A percentile compares a stretch with the other conserved stretches of the same genome.
These are phyloP conservation scores for Mortierella sp. DNA, from an alignment of 371 early-diverging fungal species.

Conservation along the genomic window DNA sequence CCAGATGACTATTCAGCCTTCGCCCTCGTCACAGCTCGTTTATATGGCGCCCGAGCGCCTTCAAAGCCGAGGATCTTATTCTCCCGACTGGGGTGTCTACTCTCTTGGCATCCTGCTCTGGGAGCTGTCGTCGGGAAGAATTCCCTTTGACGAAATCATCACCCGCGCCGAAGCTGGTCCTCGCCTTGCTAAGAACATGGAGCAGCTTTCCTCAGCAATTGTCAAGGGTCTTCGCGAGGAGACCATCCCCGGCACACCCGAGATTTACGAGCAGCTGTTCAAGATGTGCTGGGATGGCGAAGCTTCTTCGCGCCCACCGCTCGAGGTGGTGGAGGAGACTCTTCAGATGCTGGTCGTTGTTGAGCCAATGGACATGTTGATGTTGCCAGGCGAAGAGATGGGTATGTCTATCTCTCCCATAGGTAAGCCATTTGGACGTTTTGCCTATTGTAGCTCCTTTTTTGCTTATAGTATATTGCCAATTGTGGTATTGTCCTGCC, in stretches of 20 bases:
- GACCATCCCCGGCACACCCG: slow-evolving; percentile 44
- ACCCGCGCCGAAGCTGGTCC: slow-evolving; percentile 52
- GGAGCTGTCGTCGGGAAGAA: slow-evolving; percentile 50
- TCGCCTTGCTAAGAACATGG: slow-evolving; percentile 49
- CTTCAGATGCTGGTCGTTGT: slow-evolving; percentile 56
- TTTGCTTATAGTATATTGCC: neutral
- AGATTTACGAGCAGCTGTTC: slow-evolving; percentile 56
- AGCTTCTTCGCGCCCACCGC: slow-evolving; percentile 41
- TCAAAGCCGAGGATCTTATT: slow-evolving; percentile 19
- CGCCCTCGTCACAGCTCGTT: slow-evolving; percentile 26
- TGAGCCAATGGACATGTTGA: slow-evolving; percentile 58
- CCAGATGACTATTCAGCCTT: slow-evolving; percentile 53
- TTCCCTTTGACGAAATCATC: slow-evolving; percentile 55
- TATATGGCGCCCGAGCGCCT: slow-evolving; percentile 53
- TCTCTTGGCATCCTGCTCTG: slow-evolving; percentile 51
- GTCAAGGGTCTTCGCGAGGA: slow-evolving; percentile 56
- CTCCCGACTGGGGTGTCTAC: slow-evolving; percentile 52
- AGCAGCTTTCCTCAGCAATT: slow-evolving; percentile 49
- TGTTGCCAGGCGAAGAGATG: slow-evolving; percentile 50
- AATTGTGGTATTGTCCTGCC: neutral
- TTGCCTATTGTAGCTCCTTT: neutral
- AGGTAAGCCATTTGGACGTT: slow-evolving; percentile 34
- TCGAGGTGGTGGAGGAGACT: slow-evolving; percentile 55
- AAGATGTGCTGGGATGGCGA: slow-evolving; percentile 59
- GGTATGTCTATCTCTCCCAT: slow-evolving; percentile 45